phyloP scores from a whole-genome alignment of 1,284 basidiomycete genomes.

The Tilletia horrida region DNA sequence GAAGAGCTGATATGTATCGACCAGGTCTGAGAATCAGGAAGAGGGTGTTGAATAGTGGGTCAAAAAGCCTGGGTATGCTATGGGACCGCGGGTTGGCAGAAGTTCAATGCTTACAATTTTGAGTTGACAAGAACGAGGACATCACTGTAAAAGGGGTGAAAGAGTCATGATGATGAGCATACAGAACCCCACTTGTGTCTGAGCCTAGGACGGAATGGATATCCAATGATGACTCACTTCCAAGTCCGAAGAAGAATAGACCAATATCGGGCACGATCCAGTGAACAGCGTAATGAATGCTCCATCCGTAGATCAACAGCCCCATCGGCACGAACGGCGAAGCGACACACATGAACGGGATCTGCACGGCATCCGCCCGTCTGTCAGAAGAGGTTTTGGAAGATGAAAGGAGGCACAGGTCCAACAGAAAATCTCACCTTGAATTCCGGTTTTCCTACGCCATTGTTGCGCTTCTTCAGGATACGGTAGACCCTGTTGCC shows the following conservation, averaged over 20 bases:
- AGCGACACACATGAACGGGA: slow-evolving; percentile 64
- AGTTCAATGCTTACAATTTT: slow-evolving; percentile 28
- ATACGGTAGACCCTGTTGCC: slow-evolving; percentile 60
- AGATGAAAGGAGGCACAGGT: too few species aligned
- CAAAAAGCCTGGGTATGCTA: too few species aligned
- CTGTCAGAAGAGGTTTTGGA: too few species aligned
- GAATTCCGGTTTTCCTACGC: slow-evolving; percentile 64
- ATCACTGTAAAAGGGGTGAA: background rate
- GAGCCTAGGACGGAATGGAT: background rate
- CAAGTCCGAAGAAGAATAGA: slow-evolving; percentile 23
- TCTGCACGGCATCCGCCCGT: too few species aligned
- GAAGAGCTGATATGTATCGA: slow-evolving; percentile 47
- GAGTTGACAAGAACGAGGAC: slow-evolving; percentile 16
- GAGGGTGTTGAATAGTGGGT: too few species aligned
- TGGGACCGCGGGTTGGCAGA: too few species aligned
- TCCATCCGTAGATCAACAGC: slow-evolving; percentile 67
- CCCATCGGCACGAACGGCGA: slow-evolving; percentile 63
- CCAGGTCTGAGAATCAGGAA: slow-evolving; percentile 42
- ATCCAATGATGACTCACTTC: background rate
- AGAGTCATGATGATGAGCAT: background rate
- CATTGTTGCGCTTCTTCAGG: slow-evolving; percentile 61
- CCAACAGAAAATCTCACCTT: too few species aligned
- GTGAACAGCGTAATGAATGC: slow-evolving; percentile 61
- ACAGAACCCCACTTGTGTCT: background rate
- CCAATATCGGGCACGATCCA: slow-evolving; percentile 67